phyloP scores from a whole-genome alignment of 1,284 basidiomycete genomes.

The Amylostereum areolatum region DNA sequence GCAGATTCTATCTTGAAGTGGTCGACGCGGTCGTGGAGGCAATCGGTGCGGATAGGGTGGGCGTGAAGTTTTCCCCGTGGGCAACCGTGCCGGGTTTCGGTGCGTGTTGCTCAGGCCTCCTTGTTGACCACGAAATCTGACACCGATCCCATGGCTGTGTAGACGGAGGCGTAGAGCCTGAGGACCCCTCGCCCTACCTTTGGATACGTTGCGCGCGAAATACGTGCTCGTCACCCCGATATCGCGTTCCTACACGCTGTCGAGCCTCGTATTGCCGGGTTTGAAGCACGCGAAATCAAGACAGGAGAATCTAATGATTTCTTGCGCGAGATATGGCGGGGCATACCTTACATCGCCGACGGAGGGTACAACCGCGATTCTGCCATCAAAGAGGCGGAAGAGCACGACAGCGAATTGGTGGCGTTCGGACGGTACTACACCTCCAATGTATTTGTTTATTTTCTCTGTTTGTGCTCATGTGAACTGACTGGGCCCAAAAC shows the following conservation, averaged over 20 bases:
- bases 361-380: constrained; percentile 36
- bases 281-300: neutral
- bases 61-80: constrained; percentile 46
- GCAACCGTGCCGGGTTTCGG: constrained; percentile 8
- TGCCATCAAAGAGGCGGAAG: constrained; percentile 13
- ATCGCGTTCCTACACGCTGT: constrained; percentile 38
- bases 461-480: neutral
- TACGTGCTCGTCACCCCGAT: constrained; percentile 24
- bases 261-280: constrained; percentile 20
- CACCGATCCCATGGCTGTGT: too few species aligned
- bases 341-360: constrained; percentile 38
- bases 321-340: constrained; percentile 28
- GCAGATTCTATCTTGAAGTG: constrained; percentile 34
- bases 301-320: constrained; percentile 29
- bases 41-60: constrained; percentile 24
- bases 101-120: too few species aligned
- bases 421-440: constrained; percentile 1
- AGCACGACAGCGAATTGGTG: neutral
- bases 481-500: neutral
- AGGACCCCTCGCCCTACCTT: constrained; percentile 34
- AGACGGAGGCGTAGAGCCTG: neutral
- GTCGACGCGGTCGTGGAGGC: constrained; percentile 20
- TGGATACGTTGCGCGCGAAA: constrained; percentile 21
- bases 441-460: neutral
- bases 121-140: too few species aligned